These are phyloP conservation scores for Aureobasidium sp. DNA, from an alignment of 2,329 filamentous ascomycete species.

Conservation along the genomic window DNA sequence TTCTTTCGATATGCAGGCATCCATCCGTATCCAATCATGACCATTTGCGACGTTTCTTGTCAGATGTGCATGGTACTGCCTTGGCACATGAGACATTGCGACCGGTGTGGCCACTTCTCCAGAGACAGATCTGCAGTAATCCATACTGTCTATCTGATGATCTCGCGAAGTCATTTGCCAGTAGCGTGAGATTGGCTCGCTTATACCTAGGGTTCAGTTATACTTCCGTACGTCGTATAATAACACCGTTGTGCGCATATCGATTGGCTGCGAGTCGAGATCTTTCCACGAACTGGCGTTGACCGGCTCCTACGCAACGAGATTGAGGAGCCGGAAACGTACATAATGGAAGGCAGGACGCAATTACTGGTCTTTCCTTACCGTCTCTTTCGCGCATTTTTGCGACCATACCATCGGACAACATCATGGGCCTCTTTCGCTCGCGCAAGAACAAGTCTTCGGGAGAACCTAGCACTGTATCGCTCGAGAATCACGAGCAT, in stretches of 20 bases:
- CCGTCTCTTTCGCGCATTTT: background rate
- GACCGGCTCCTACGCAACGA: constrained; percentile 3
- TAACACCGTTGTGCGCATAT: background rate
- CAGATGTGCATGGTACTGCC: background rate
- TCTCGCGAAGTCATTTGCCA: background rate
- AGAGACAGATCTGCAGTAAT: background rate
- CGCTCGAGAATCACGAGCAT: background rate
- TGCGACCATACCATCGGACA: background rate
- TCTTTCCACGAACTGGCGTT: background rate
- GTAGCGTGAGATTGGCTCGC: background rate
- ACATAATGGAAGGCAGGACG: background rate
- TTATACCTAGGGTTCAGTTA: background rate
- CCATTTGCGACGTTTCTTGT: background rate
- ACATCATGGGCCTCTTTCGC: background rate
- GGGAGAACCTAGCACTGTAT: background rate
- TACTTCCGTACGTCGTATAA: constrained; percentile 3
- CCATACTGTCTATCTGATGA: background rate
- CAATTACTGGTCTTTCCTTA: background rate
- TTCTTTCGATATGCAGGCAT: background rate
- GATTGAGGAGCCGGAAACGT: constrained; percentile 1
- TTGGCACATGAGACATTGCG: background rate
- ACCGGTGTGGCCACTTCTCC: too few species aligned
- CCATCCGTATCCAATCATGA: background rate
- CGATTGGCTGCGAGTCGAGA: background rate
- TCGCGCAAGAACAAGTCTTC: background rate